phyloP scores from a whole-genome alignment of 2,329 filamentous ascomycete species.

The Scolecobasidium constrictum region DNA sequence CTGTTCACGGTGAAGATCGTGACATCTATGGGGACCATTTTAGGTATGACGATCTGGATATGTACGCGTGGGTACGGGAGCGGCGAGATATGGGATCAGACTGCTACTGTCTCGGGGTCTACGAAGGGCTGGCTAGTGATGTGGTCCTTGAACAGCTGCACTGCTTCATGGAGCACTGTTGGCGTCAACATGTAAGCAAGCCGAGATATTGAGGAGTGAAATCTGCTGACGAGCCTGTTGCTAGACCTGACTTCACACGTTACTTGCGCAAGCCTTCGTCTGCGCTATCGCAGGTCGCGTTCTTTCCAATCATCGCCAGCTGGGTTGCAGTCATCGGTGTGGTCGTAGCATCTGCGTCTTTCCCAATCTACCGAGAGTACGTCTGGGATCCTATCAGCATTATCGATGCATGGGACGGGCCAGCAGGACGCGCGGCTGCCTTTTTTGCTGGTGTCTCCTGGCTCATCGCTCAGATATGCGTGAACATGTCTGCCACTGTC shows the following conservation, averaged over 20 bases:
- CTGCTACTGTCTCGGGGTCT: conserved; percentile 7
- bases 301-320: conserved; percentile 16
- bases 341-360: conserved; percentile 14
- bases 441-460: conserved; percentile 18
- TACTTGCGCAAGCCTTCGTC: background rate
- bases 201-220: too few relatives aligned
- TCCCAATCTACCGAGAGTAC: conserved; percentile 14
- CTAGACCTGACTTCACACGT: too few relatives aligned
- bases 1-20: conserved; percentile 11
- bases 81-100: conserved; percentile 3
- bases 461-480: conserved; percentile 17
- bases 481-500: conserved; percentile 14
- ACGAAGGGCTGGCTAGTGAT: conserved; percentile 8
- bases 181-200: conserved; percentile 6
- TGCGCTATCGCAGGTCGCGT: conserved; percentile 14
- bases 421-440: conserved; percentile 16
- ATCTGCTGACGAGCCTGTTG: too few relatives aligned
- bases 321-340: conserved; percentile 17
- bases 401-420: conserved; percentile 14
- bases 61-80: conserved; percentile 15
- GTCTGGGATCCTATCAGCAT: conserved; percentile 20
- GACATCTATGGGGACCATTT: conserved; percentile 6
- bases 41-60: conserved; percentile 12
- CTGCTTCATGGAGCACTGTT: conserved; percentile 12
- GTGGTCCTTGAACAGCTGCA: too few relatives aligned